Base-by-base conservation (phyloP, 257 asterid species). In the Petrea volubilis region DNA sequence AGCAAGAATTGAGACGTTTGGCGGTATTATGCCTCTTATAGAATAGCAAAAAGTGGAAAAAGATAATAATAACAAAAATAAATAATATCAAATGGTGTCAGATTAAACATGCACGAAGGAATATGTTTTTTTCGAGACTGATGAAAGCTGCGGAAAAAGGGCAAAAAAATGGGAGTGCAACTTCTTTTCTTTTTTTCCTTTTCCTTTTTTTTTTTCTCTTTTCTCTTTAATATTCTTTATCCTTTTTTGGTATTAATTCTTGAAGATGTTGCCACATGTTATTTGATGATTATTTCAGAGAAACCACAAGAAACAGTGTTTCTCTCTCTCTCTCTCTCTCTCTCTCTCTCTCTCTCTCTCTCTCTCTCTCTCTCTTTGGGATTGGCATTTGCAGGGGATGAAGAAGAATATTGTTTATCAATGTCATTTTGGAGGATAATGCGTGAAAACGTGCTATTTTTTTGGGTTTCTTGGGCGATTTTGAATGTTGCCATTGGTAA, bases 141-240 rank as follows among this genome's bases (percentile, higher is more conserved):
- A 38, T 78, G 84, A 88, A 88, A 76, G 92, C 88, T 82, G 87
- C 24, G 71, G 56, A 79, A 77, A 75, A 72, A 71, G 64, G 74
- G 58, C 74, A 74, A 70, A 71, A 66, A 60, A 43, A 64, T 57
- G 70, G 33, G 27, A 34, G 52, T 53, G 52, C 13, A 38, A 64
- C 43, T 47, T 62, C 23, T 33, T 58, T 68, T 14, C 5, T 13
- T 34, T 57, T 41, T 33, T 64, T 20, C 23, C 3, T 40, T 60
- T 52, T 56, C 47, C 46, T 31, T 2, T n/a, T 0, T 53, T 14
- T 29, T 60, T 56, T 52, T 25, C 24, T 15, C 34, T 38, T 67
- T 64, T 20, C 2, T 34, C 44, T 57, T 24, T 50, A n/a, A n/a
- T n/a, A n/a, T 46, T 15, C 12, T 50, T 38, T 55, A 33, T 7